Conservation (phyloP, 257 asterid species). For the Voacanga thouarsii region DNA sequence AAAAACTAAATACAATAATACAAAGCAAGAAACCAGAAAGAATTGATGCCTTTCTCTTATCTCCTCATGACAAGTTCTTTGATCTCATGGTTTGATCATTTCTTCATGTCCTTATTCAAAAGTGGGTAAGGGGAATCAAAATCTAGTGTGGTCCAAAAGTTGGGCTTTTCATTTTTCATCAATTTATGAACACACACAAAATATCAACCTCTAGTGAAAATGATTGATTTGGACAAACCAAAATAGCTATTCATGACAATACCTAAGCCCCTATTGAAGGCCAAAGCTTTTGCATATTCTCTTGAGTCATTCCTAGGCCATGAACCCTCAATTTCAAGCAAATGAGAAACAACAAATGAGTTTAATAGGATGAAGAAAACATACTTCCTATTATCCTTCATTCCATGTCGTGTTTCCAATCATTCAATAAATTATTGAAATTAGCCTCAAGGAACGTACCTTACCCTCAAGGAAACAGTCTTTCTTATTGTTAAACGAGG, state of each 20-base stretch:
- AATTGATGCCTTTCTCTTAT: not conserved
- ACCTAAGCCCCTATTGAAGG: not conserved
- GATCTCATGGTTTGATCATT: not conserved
- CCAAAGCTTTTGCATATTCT: not conserved
- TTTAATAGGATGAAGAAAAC: too few species aligned
- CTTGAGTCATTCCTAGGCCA: not conserved
- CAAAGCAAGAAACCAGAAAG: not conserved
- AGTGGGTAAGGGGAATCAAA: not conserved
- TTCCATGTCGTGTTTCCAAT: too few species aligned
- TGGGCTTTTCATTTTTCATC: not conserved
- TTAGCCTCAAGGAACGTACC: too few species aligned
- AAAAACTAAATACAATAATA: too few species aligned
- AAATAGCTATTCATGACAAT: too few species aligned
- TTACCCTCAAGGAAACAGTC: too few species aligned
- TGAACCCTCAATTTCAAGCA: not conserved
- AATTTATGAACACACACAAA: not conserved
- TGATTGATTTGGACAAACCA: not conserved
- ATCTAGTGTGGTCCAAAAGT: not conserved
- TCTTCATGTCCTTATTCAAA: not conserved
- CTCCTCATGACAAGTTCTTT: not conserved
- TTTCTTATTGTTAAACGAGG: too few species aligned
- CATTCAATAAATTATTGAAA: too few species aligned
- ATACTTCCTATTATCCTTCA: too few species aligned
- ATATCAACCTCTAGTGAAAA: not conserved
- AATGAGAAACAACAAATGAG: too few species aligned